phyloP scores from a whole-genome alignment of 169 alveolate genomes.

The Perkinsus marinus region DNA sequence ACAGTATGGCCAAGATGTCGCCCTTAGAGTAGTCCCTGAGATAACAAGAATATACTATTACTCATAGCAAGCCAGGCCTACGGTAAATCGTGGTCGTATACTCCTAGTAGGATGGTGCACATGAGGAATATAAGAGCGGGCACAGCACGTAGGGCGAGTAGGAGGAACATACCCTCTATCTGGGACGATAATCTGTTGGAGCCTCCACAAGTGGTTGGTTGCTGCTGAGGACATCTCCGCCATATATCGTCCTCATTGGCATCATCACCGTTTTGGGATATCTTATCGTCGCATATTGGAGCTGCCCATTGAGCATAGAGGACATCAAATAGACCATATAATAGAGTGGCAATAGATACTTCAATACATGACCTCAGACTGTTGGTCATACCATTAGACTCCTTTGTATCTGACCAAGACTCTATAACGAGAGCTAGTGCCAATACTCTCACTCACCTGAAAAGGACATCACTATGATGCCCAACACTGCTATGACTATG shows the following conservation, averaged over 20 bases:
- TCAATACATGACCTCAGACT: background rate
- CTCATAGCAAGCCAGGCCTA: background rate
- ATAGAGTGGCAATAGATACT: background rate
- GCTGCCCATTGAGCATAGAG: background rate
- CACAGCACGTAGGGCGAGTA: background rate
- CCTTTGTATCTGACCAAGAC: background rate
- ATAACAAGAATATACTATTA: background rate
- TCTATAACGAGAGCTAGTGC: background rate
- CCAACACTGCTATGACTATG: background rate
- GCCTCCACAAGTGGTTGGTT: background rate
- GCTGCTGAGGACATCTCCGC: background rate
- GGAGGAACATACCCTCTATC: background rate
- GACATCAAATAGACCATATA: background rate
- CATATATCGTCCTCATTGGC: background rate
- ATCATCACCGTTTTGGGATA: no score
- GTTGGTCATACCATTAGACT: background rate
- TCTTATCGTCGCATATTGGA: background rate
- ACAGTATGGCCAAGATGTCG: background rate
- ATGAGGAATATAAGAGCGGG: background rate
- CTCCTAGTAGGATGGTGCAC: background rate
- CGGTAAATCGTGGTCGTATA: background rate
- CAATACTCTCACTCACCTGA: background rate
- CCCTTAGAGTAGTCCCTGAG: background rate
- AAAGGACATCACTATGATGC: background rate
- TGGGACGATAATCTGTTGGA: background rate